Base-by-base conservation (phyloP, 257 asterid species). In the Capsicum rhomboideum region DNA sequence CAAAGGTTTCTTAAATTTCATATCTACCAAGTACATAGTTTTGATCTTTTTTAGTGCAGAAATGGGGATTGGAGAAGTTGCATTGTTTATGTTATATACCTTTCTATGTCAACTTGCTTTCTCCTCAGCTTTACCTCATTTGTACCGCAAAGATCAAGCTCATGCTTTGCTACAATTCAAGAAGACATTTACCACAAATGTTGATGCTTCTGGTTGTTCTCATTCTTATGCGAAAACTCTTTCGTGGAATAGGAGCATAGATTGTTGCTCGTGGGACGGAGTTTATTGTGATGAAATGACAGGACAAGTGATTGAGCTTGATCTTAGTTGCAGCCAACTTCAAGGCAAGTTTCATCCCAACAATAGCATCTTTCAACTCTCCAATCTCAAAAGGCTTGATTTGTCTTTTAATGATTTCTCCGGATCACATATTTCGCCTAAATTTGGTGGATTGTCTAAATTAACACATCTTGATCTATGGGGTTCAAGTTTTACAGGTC, bases 271-370 rank as follows among this genome's bases (percentile, higher is more conserved):
- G 16, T 84, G 89, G 87, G 79, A 87, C 28, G 87, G 85, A 21
- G 85, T 87, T 13, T 42, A 78, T 1, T 84, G 89, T 28, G 85
- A 81, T 8, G 20, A 46, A 8, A 37, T 29, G 3, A 82, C 78
- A 2, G 85, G 87, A 26, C 37, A 44, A 1, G 83, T 86, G 26
- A 52, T 81, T 6, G 82, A 80, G 54, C 79, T 86, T 77, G 78
- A 86, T 42, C 87, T 86, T 6, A 2, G 69, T 10, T 83, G 87
- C 83, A 84, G 87, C 23, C 52, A 61, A 34, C 83, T 83, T 86
- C 80, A 42, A 16, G 87, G 89, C 9, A 56, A 44, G 9, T 63
- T 86, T 3, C 54, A 74, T 26, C 74, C 85, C 1, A 84, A 80
- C 4, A 80, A 44, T 74, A 59, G 85, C 59, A 54, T 64, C 56